Conservation (phyloP, 768 basidiomycete genomes). For the Termitomyces sp. region DNA sequence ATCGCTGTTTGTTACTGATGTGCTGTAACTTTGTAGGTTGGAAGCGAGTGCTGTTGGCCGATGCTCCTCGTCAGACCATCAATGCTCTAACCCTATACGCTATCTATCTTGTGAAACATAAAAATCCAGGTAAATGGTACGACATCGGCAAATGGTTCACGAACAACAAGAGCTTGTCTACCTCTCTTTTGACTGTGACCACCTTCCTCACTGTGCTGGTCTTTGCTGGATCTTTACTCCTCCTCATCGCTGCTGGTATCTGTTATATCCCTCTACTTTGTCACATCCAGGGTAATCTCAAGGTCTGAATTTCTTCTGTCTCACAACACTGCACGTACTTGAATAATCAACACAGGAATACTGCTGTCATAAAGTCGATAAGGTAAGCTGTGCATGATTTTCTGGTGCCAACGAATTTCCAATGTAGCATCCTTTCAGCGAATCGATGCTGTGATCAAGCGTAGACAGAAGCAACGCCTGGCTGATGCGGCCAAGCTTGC, state of each 20-base stretch:
- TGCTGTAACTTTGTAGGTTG: slow-evolving; percentile 45
- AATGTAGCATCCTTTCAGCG: slow-evolving; percentile 54
- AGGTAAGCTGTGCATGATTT: slow-evolving; percentile 42
- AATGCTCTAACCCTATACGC: slow-evolving; percentile 97
- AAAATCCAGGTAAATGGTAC: slow-evolving; percentile 50
- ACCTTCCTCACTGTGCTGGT: slow-evolving; percentile 89
- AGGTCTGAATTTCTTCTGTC: slow-evolving; percentile 45
- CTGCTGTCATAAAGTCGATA: slow-evolving; percentile 98
- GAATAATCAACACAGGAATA: slow-evolving; percentile 64
- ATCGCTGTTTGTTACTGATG: background rate
- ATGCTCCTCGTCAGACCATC: slow-evolving; percentile 96
- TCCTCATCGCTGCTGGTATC: slow-evolving; percentile 80
- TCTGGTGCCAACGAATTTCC: background rate
- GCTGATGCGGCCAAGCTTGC: slow-evolving; percentile 78
- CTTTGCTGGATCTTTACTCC: slow-evolving; percentile 78
- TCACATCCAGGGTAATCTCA: slow-evolving; percentile 96
- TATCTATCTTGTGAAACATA: slow-evolving; percentile 54
- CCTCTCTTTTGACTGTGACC: slow-evolving; percentile 80
- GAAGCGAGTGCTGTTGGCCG: slow-evolving; percentile 87
- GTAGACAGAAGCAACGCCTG: slow-evolving; percentile 82
- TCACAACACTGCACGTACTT: background rate
- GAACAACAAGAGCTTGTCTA: slow-evolving; percentile 63
- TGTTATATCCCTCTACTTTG: slow-evolving; percentile 92
- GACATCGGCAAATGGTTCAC: slow-evolving; percentile 77
- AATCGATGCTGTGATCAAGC: slow-evolving; percentile 90